Base-by-base conservation (phyloP, 306 rosid species). In the Casuarina equisetifolia region DNA sequence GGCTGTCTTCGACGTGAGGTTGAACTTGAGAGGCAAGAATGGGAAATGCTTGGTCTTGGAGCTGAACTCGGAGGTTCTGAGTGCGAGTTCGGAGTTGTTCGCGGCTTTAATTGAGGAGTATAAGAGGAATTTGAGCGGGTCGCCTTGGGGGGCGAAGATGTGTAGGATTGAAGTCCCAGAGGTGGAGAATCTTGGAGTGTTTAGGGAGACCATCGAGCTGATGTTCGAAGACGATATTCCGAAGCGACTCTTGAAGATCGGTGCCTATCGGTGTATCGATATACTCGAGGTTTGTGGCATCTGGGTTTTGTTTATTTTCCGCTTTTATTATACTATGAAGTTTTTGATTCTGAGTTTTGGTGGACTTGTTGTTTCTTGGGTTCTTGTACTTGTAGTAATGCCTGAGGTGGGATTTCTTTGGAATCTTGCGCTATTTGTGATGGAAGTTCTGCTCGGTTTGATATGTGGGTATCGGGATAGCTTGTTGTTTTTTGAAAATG, bases 111-210 rank as follows among this genome's bases (percentile, higher is more conserved):
- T 91, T 38, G 69, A 17, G 39, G 89, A 87, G 66, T 86, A 85
- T 46, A 80, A 80, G 69, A 74, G 81, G 88, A 81, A 88, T 52
- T 39, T 48, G 58, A 42, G 17, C 19, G 70, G 80, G 42, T 66
- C 69, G 19, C 78, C 88, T 6, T 80, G 83, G 35, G 82, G 87
- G n/a, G 57, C 75, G 38, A 90, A 81, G 79, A 79, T 94, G 82
- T 94, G 97, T 71, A 86, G 97, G 53, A 94, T 94, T 36, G 96
- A 94, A 74, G 92, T 93, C 12, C 96, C 96, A 3, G 92, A 93
- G 72, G 96, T 93, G 48, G 94, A 91, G 44, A 93, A 93, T 72
- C 85, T 93, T 86, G 84, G 87, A 0, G 82, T 91, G 42, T 93
- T 88, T 19, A 85, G 86, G 82, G 92, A 91, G 16, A 89, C 92